A percentile compares a stretch with the other conserved stretches of the same genome.
These are phyloP conservation scores for Seminavis robusta DNA, from an alignment of 108 stramenopile species.

Conservation along the genomic window DNA sequence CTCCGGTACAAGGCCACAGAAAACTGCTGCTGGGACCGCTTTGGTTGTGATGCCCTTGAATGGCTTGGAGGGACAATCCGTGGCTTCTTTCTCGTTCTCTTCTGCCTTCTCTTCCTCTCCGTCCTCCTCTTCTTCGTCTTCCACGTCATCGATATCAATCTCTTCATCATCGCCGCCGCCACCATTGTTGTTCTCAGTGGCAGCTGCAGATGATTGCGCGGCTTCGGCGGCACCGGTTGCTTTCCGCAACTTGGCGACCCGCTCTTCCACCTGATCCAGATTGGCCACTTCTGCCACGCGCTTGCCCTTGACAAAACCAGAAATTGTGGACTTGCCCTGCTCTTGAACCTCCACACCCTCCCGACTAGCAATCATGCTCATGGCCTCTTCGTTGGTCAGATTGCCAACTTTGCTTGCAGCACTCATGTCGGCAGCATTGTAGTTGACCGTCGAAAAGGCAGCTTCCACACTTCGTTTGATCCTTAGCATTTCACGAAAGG, in stretches of 20 bases:
- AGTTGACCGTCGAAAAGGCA: constrained; percentile 88
- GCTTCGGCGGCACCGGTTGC: constrained; percentile 27
- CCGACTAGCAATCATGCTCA: constrained; percentile 74
- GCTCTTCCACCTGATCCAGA: constrained; percentile 85
- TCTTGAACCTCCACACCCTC: constrained; percentile 65
- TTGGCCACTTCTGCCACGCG: constrained; percentile 58
- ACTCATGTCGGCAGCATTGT: constrained; percentile 87
- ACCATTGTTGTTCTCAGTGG: not conserved
- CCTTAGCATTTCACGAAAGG: constrained; percentile 96
- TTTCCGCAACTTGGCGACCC: constrained; percentile 76
- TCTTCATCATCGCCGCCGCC: not conserved
- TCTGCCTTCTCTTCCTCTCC: constrained; percentile 14
- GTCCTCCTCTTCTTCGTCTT: constrained; percentile 38
- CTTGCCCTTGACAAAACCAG: constrained; percentile 63
- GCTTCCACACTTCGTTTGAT: constrained; percentile 92
- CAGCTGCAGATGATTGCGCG: not conserved
- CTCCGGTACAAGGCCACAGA: constrained; percentile 57
- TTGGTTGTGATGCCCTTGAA: constrained; percentile 46
- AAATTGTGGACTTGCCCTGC: constrained; percentile 27
- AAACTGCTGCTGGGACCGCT: constrained; percentile 69
- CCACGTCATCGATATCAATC: constrained; percentile 54
- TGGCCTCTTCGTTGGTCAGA: constrained; percentile 79
- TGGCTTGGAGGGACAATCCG: not conserved
- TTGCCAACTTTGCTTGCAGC: constrained; percentile 38
- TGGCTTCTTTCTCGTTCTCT: constrained; percentile 4